Evolutionary conservation across 192 early-diverging fungal genomes (phyloP), one percentile per base, ranked within the genome.

Genomic region (Obelidium mucronatum): DNA sequence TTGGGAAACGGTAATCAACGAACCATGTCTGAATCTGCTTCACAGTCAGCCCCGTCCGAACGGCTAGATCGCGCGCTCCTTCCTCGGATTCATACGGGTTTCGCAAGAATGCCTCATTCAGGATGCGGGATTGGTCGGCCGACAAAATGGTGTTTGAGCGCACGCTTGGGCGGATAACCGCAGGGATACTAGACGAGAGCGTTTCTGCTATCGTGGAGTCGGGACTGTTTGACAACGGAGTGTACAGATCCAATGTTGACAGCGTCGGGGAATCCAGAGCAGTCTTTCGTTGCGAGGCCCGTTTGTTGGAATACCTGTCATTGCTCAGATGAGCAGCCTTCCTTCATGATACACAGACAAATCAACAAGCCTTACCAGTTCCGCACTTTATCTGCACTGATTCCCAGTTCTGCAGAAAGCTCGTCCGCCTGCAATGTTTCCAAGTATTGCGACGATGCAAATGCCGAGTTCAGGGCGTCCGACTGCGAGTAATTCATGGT

Each of bases 21-120:
- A 35, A 64, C 61, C 61, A 64, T 19, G 61, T 64, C 24, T 64
- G 61, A 64, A 64, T 64, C 24, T 64, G 61, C 61, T 64, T 64
- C 31, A 64, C 61, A 39, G 30, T 37, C 61, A 64, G 36, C 17
- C 61, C 61, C 15, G 61, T 64, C 13, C 61, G 61, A 64, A 3
- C 31, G 15, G 61, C 61, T 19, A 64, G 24, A 5, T 64, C 37
- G 15, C 24, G 4, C 4, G 37, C 31, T 13, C 61, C 61, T 36
- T 64, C 61, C 24, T 64, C 61, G 11, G 61, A 35, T 64, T 64
- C 61, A 39, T 64, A 64, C 31, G 61, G 34, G 24, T 19, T 64
- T 35, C 61, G 28, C 3, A 24, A 6, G 34, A 64, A 64, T 4
- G 61, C 31, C 11, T 30, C 61, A 37, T 64, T 64, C 24, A 64